Base-by-base conservation (phyloP, 371 early-diverging fungal genomes). In the Cokeromyces recurvatus region DNA sequence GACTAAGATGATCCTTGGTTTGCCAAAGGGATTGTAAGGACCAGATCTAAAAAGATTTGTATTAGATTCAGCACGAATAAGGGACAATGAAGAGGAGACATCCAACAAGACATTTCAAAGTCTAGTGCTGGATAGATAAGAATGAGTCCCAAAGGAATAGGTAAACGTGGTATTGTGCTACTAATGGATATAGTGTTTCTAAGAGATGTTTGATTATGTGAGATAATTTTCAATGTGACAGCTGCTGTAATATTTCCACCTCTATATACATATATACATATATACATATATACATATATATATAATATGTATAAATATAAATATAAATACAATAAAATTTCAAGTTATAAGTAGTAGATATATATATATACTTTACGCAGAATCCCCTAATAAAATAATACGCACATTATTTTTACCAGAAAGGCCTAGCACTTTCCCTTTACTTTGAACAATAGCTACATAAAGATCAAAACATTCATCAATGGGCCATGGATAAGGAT, bases 381-480 rank as follows among this genome's bases (percentile, higher is more conserved):
- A 95, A 55, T 97, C 98, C 38, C 98, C 98, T 5, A 78, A 62
- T n/a, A 96, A 40, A 22, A 85, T 78, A 32, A 95, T 72, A 36
- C 57, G 74, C 56, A 58, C 43, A 38, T 51, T 57, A 32, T 52
- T 58, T 66, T 84, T 78, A 71, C 50, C 90, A 71, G 53, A 72
- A 2, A 71, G 50, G 3, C 92, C 92, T 29, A 92, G 57, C 24
- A 79, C 74, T 19, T 63, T 67, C 27, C 90, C 92, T 39, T 77
- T 78, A n/a, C 82, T 81, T 40, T 76, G 71, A 1, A 78, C 62
- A 12, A 92, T 66, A 14, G 59, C 43, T 7, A 80, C 62, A 66
- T 96, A 97, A 16, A 91, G 78, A 52, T 92, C 96, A 64, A 89
- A 94, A 59, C 93, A 92, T 62, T 97, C 94, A 41, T 94, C 86